These are phyloP conservation scores for Iris macrosiphon DNA, from an alignment of 106 monocot species.

Conservation along the genomic window DNA sequence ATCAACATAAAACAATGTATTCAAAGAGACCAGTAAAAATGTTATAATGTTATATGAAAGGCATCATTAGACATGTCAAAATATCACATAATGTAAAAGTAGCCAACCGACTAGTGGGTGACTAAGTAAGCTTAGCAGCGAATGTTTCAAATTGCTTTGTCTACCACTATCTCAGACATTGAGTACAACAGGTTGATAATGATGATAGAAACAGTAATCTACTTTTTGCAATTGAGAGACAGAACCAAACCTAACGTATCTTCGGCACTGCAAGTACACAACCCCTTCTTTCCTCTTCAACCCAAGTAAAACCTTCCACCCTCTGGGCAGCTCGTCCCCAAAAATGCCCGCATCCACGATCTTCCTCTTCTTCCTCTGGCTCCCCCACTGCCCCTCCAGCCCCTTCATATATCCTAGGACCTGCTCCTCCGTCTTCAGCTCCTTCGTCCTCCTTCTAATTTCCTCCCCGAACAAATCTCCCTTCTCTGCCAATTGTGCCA, in stretches of 20 bases:
- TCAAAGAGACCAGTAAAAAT: too few species aligned
- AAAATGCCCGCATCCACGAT: constrained; percentile 19
- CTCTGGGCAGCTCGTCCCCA: constrained; percentile 11
- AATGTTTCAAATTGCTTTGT: too few species aligned
- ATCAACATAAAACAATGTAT: too few species aligned
- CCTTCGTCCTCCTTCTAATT: constrained; percentile 14
- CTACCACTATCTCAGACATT: too few species aligned
- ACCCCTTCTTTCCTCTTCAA: constrained; percentile 25
- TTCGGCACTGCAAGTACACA: constrained; percentile 23
- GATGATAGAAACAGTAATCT: too few species aligned
- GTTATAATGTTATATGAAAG: too few species aligned
- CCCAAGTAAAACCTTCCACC: constrained; percentile 20
- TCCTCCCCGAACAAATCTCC: constrained; percentile 18
- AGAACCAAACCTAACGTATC: constrained; percentile 23
- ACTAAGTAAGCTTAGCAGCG: too few species aligned
- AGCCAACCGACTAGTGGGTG: too few species aligned
- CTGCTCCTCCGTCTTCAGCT: constrained; percentile 24
- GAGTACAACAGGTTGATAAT: too few species aligned
- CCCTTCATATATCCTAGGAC: constrained; percentile 14
- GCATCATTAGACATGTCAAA: too few species aligned
- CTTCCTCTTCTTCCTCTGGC: constrained; percentile 28
- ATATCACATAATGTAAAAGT: too few species aligned
- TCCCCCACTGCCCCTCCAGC: constrained; percentile 22
- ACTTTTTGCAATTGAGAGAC: too few species aligned
- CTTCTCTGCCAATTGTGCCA: constrained; percentile 2